Base-by-base conservation (phyloP, 352 stramenopile genomes). In the Phytophthora multivora region DNA sequence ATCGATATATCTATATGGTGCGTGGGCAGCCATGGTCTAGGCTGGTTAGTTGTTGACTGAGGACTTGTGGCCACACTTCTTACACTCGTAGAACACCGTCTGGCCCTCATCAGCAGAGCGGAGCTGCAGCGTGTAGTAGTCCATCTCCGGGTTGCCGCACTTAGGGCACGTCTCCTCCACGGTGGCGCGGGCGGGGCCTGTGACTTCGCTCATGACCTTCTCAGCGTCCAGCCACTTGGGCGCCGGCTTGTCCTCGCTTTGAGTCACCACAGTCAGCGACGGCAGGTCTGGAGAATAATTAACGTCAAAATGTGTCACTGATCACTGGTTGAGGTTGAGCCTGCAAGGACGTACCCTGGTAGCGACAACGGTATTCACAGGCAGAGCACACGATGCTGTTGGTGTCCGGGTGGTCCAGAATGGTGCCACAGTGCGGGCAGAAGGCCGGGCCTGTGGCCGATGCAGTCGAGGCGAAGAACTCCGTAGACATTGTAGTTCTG, bases 51-150 rank as follows among this genome's bases (percentile, higher is more conserved):
- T 95, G 70, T 95, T 95, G 69, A 95, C 86, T 13, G 86, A 95
- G 72, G 81, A 93, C 66, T 93, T 91, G 79, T 93, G 85, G 30
- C 87, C 88, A 59, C 98, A 99, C 63, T 98, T 97, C 73, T 96
- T 97, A 78, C 98, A 99, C 82, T 99, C 97, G 79, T 99, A 99
- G 77, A 99, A 99, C 8, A 99, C 97, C 38, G 98, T 99, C 75
- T 99, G 97, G 12, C 98, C 98, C 84, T 99, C 98, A 89, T 99
- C 98, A 18, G 98, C 98, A 45, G 91, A 98, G 61, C 98, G 88
- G 66, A 99, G 76, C 79, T 99, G 98, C 75, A 99, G 95, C 60
- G 98, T 99, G 74, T 99, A 99, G 82, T 99, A 99, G 69, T 98
- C 93, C 74, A 99, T 98, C 76, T 99, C 87, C 9, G 81, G 89